Evolutionary conservation across 192 early-diverging fungal genomes (phyloP).

Genomic region (Diversispora epigaea): DNA sequence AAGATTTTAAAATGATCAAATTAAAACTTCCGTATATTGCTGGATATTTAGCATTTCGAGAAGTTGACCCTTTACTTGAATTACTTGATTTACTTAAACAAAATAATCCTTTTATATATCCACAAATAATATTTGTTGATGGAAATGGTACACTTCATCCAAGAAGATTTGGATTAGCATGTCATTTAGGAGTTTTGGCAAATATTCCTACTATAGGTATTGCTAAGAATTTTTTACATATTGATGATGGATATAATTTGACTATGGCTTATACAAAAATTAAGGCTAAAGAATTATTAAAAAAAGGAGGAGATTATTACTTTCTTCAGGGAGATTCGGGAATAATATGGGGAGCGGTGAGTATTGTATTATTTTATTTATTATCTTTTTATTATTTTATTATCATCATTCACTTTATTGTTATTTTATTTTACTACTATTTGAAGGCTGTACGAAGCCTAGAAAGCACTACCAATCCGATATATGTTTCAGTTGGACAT

Average conservation of each 20-base stretch:
- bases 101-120: slow-evolving; percentile 54
- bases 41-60: slow-evolving; percentile 91
- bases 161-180: slow-evolving; percentile 82
- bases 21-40: slow-evolving; percentile 81
- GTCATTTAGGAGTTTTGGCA: slow-evolving; percentile 73
- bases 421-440: slow-evolving; percentile 3
- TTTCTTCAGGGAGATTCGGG: slow-evolving; percentile 49
- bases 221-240: slow-evolving; percentile 85
- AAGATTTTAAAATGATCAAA: slow-evolving; percentile 52
- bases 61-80: slow-evolving; percentile 60
- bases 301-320: slow-evolving; percentile 44
- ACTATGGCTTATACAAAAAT: slow-evolving; percentile 57
- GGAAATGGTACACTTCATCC: slow-evolving; percentile 90
- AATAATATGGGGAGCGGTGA: slow-evolving; percentile 44
- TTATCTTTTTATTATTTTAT: neutral
- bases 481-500: slow-evolving; percentile 89
- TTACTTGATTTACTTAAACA: slow-evolving; percentile 57
- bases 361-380: slow-evolving; percentile 19
- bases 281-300: slow-evolving; percentile 38
- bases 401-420: neutral
- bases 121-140: slow-evolving; percentile 83
- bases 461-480: slow-evolving; percentile 63
- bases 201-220: slow-evolving; percentile 83
- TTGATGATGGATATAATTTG: slow-evolving; percentile 58
- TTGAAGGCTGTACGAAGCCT: slow-evolving; percentile 49